phyloP scores from a whole-genome alignment of 225 moss, liverwort and hornwort genomes.

The Ulota crispa region DNA sequence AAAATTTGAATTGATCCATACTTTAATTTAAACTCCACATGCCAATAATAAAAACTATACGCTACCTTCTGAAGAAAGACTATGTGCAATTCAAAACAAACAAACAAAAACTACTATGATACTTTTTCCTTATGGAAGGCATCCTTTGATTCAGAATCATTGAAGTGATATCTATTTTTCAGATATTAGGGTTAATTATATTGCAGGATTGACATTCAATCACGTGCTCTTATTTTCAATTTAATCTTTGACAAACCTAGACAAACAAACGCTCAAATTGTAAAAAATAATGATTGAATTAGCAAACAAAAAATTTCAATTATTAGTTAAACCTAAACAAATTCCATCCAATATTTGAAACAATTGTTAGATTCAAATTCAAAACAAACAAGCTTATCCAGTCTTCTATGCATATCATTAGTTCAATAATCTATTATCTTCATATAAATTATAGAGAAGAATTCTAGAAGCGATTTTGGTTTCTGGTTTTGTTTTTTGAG shows the following conservation, averaged over 20 bases:
- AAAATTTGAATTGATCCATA: neutral
- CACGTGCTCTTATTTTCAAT: neutral
- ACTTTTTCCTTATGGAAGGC: fast-evolving
- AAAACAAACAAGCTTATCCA: neutral
- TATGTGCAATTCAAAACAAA: fast-evolving
- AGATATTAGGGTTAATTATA: neutral
- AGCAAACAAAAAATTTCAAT: fast-evolving
- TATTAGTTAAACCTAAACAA: fast-evolving
- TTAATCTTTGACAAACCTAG: neutral
- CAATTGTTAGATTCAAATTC: neutral
- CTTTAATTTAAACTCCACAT: neutral
- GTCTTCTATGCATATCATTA: fast-evolving
- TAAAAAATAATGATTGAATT: fast-evolving
- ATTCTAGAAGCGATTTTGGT: neutral
- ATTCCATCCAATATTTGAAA: fast-evolving
- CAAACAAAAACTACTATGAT: neutral
- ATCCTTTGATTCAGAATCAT: too few species aligned
- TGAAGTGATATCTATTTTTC: fast-evolving
- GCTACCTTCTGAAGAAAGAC: fast-evolving
- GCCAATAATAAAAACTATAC: neutral
- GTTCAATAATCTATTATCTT: too few species aligned
- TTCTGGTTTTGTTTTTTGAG: neutral
- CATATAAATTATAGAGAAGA: neutral
- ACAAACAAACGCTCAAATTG: neutral
- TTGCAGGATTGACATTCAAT: neutral